A percentile compares a stretch with the other conserved stretches of the same genome.
Conservation (phyloP, 306 rosid species). For the Vigna angularis region DNA sequence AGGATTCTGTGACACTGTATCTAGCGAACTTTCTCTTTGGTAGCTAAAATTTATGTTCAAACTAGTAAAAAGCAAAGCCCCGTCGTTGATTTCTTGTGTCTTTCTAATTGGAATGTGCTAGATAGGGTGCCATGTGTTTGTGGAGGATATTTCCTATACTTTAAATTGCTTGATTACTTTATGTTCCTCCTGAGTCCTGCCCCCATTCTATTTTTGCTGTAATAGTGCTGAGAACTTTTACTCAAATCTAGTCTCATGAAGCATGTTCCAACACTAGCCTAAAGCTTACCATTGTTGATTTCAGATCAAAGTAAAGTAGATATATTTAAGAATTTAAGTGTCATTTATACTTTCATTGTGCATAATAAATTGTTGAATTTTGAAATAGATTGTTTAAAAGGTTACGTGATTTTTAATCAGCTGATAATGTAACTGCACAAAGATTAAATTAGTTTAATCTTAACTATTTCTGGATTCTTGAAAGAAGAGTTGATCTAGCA, state of each 20-base stretch:
- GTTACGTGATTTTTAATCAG: no score
- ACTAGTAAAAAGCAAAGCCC: background rate
- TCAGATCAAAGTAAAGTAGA: no score
- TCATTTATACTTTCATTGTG: no score
- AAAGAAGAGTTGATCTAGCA: no score
- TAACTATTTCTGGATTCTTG: no score
- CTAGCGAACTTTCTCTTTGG: slow-evolving; percentile 31
- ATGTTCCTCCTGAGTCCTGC: background rate
- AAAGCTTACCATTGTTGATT: no score
- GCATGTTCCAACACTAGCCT: background rate
- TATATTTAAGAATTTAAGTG: no score
- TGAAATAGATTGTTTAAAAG: no score
- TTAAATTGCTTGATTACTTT: background rate
- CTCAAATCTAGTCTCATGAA: slow-evolving; percentile 9
- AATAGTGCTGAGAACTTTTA: background rate
- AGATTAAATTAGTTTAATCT: no score
- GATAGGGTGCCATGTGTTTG: background rate
- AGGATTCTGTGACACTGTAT: slow-evolving; percentile 21
- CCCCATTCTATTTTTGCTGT: background rate
- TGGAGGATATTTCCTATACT: background rate
- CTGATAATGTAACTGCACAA: no score
- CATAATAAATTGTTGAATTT: no score
- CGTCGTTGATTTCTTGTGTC: slow-evolving; percentile 17
- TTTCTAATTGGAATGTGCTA: slow-evolving; percentile 8
- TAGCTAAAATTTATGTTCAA: slow-evolving; percentile 15